Evolutionary conservation across 768 basidiomycete species (phyloP).

Genomic region (Suillus americanus): DNA sequence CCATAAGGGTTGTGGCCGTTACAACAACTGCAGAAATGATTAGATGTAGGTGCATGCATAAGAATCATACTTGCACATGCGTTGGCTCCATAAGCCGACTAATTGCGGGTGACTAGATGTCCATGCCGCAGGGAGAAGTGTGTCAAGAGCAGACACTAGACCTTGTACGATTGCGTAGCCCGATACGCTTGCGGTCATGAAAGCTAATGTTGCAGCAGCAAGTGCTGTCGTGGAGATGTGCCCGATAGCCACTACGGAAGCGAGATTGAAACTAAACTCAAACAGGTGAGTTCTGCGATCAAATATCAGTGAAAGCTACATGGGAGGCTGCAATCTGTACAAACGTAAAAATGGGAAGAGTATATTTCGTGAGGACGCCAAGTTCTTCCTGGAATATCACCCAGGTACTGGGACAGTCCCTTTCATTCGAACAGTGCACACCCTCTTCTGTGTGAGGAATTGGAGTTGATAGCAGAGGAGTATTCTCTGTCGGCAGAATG

Average conservation of each 20-base stretch:
- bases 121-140: slow-evolving; percentile 93
- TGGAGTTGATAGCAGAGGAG: slow-evolving; percentile 52
- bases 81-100: slow-evolving; percentile 88
- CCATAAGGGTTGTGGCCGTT: slow-evolving; percentile 55
- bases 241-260: slow-evolving; percentile 84
- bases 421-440: slow-evolving; percentile 29
- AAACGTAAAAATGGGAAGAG: slow-evolving; percentile 72
- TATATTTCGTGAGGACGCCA: slow-evolving; percentile 56
- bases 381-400: slow-evolving; percentile 59
- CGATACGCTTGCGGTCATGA: slow-evolving; percentile 67
- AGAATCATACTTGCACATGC: slow-evolving; percentile 62
- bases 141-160: slow-evolving; percentile 84
- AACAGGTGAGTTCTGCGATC: slow-evolving; percentile 65
- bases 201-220: slow-evolving; percentile 75
- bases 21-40: slow-evolving; percentile 51
- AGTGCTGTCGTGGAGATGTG: slow-evolving; percentile 89
- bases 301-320: slow-evolving; percentile 6
- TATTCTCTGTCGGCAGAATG: slow-evolving; percentile 42
- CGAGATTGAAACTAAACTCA: slow-evolving; percentile 85
- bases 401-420: slow-evolving; percentile 20
- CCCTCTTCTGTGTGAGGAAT: slow-evolving; percentile 59
- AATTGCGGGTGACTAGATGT: slow-evolving; percentile 81
- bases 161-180: slow-evolving; percentile 73
- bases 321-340: slow-evolving; percentile 21
- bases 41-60: background rate